Evolutionary conservation across 2,329 filamentous ascomycete species (phyloP).

Genomic region (Penicillium verrucosum): DNA sequence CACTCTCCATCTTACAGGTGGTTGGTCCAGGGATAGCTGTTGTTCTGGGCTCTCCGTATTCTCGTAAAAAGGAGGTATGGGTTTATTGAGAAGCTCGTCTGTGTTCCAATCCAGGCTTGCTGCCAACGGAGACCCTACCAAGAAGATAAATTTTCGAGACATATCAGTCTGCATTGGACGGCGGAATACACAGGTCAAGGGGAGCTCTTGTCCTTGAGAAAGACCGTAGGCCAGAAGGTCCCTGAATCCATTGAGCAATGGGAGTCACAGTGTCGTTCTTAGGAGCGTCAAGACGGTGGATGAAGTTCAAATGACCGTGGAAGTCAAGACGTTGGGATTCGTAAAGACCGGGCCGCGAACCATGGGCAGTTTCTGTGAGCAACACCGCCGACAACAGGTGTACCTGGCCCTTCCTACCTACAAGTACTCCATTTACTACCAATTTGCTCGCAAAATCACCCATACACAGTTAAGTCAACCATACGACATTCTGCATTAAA

Average conservation of each 20-base stretch:
- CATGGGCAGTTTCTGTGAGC: neutral
- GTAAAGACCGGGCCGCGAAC: neutral
- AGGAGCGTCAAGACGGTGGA: neutral
- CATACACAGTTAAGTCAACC: neutral
- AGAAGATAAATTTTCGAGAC: constrained; percentile 44
- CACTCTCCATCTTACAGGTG: constrained; percentile 30
- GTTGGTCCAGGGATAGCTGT: constrained; percentile 11
- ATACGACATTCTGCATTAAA: neutral
- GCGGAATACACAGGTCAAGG: neutral
- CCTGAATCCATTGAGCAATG: neutral
- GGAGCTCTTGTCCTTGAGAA: neutral
- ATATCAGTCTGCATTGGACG: constrained; percentile 15
- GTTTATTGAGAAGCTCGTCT: constrained; percentile 49
- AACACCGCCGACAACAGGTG: neutral
- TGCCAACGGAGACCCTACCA: constrained; percentile 61
- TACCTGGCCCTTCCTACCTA: neutral
- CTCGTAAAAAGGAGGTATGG: constrained; percentile 36
- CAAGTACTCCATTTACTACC: neutral
- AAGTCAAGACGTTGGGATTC: neutral
- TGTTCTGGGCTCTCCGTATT: constrained; percentile 1
- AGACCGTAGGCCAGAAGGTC: neutral
- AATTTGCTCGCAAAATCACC: neutral
- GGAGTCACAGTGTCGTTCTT: neutral
- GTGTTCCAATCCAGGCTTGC: constrained; percentile 55
- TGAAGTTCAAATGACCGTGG: neutral